Evolutionary conservation across 352 stramenopile species (phyloP), one percentile per base, ranked within the genome.

Genomic region (Globisporangium emineosum): DNA sequence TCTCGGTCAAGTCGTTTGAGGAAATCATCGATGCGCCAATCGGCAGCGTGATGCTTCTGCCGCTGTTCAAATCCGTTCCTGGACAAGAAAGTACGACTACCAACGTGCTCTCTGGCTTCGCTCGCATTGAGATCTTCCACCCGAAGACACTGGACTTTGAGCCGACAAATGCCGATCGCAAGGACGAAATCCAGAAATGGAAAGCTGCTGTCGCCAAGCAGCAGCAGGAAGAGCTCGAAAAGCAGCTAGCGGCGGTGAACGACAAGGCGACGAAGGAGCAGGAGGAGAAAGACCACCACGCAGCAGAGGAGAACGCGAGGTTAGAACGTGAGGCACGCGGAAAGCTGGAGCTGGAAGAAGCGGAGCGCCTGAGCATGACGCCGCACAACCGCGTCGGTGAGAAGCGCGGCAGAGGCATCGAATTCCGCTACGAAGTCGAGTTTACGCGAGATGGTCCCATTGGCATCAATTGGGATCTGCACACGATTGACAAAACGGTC

Each of bases 401-500:
- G 21, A 88, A 88, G 64, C 76, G 81, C 23, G 8, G 30, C 15
- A 72, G 78, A 9, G 81, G 77, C 5, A 60, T 70, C 50, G 81
- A 90, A 53, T 90, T 92, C 57, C 83, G 81, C 3, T 92, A 89
- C 58, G 81, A 83, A 29, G 80, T 83, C 23, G 65, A 79, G 33
- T 90, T 92, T 59, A 69, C 67, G 25, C 78, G 72, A 1, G 73
- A 69, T 21, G 79, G 79, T 19, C 76, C 83, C 7, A 86, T 90
- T 27, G 83, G 83, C 12, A 70, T 90, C 49, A 87, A 89, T 61
- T 92, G 83, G 83, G 79, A 92, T 59, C 60, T 89, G 52, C 69
- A 86, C 47, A 76, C 72, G 40, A 62, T 43, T 19, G 69, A 80
- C 50, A 79, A 75, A 29, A 79, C 81, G 0, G 58, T 90, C 21